Base-by-base conservation (phyloP, 108 stramenopile species). In the Cyclotella atomus region DNA sequence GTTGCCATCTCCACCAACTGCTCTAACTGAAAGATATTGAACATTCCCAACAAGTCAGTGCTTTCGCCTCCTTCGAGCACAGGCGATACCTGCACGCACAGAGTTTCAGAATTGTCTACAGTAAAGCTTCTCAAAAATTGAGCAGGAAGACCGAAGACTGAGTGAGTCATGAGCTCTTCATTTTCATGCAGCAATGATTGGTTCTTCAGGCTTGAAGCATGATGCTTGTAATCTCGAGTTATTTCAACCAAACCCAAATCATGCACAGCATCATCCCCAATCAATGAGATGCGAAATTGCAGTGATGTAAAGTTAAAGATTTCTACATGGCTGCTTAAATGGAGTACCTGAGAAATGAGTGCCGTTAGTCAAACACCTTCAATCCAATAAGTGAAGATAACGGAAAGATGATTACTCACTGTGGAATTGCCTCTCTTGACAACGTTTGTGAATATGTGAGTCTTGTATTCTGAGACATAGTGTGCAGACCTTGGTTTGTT, bases 351-450 rank as follows among this genome's bases (percentile, higher is more conserved):
- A 32, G 36, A 60, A 20, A 50, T 23, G 36, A 10, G 16, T 0
- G 24, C 23, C n/a, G 33, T 21, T 44, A 49, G 59, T 52, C 19
- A 34, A 24, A 43, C 12, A 9, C 9, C n/a, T 49, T 4, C 16
- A 17, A 49, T n/a, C 30, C 9, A 19, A 55, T 1, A 59, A 50
- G 10, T 20, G 54, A 23, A 43, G 9, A 35, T 20, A 35, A 54
- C n/a, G 36, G 41, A 60, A 1, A 14, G 54, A 27, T 7, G 63
- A 33, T 14, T 36, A 62, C 86, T 82, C 73, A 90, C 93, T 38
- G 82, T 88, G 24, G 94, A 85, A 73, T 95, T 92, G 17, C 89
- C 91, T 41, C 84, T 81, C 59, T 89, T 89, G 1, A 77, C 65
- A 32, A 91, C 87, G 15, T 87, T 43, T 16, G 84, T 77, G 49